These are phyloP conservation scores for Colletotrichum salicis DNA, from an alignment of 2,329 filamentous ascomycete species.

Conservation along the genomic window DNA sequence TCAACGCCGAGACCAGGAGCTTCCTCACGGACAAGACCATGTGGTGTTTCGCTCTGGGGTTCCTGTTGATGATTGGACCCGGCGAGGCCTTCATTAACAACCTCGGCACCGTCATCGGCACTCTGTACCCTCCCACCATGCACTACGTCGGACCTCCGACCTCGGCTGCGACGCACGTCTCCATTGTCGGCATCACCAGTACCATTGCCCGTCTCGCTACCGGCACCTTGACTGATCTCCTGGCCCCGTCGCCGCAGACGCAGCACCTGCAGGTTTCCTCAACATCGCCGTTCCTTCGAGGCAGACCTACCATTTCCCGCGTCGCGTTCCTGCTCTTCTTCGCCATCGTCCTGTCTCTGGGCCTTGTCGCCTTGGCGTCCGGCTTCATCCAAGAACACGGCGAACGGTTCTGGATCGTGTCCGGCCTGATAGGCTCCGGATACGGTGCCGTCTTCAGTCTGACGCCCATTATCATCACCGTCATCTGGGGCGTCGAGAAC, in stretches of 20 bases:
- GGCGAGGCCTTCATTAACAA: conserved; percentile 99
- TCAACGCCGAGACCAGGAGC: conserved; percentile 88
- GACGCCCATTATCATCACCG: conserved; percentile 91
- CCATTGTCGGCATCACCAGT: conserved; percentile 88
- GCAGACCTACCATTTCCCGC: conserved; percentile 74
- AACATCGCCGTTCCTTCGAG: conserved; percentile 34
- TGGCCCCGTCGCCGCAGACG: conserved; percentile 76
- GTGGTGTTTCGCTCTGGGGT: conserved; percentile 93
- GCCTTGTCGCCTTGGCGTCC: conserved; percentile 81
- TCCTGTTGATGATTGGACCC: conserved; percentile 92
- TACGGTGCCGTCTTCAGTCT: conserved; percentile 93
- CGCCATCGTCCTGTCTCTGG: conserved; percentile 77
- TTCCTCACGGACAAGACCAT: conserved; percentile 92
- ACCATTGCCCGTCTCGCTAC: conserved; percentile 91
- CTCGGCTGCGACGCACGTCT: conserved; percentile 87
- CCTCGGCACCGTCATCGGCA: conserved; percentile 90
- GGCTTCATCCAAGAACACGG: conserved; percentile 79
- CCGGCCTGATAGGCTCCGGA: conserved; percentile 84
- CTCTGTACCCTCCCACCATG: conserved; percentile 73
- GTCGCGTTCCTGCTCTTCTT: conserved; percentile 83
- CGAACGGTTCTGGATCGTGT: conserved; percentile 86
- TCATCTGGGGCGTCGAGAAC: conserved; percentile 98
- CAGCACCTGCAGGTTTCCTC: conserved; percentile 63
- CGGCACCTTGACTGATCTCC: conserved; percentile 86
- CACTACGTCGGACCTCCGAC: conserved; percentile 57